These are phyloP conservation scores for Monosporascus sp. DNA, from an alignment of 2,329 filamentous ascomycete genomes.

Conservation along the genomic window DNA sequence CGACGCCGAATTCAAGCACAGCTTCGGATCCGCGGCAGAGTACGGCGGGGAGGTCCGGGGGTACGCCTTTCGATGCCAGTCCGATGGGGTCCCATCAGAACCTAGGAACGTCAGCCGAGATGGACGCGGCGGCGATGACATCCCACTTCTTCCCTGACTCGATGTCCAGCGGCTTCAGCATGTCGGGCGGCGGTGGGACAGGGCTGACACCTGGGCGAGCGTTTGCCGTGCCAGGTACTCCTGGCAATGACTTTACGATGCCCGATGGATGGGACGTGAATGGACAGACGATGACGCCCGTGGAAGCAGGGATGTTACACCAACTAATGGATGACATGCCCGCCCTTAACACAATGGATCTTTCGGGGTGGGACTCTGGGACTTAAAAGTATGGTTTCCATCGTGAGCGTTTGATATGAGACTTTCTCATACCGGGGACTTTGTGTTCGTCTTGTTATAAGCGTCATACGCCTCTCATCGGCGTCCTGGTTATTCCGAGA, in stretches of 20 bases:
- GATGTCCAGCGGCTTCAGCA: constrained; percentile 29
- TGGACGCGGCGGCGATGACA: constrained; percentile 30
- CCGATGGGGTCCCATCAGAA: constrained; percentile 42
- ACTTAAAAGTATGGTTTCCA: constrained; percentile 4
- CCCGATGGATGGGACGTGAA: constrained; percentile 39
- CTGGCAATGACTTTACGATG: constrained; percentile 37
- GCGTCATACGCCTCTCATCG: too few relatives aligned
- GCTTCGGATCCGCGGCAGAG: constrained; percentile 37
- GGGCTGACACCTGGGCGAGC: constrained; percentile 29
- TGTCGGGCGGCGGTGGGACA: constrained; percentile 18
- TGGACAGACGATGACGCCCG: constrained; percentile 45
- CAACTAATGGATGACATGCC: constrained; percentile 51
- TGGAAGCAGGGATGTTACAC: constrained; percentile 52
- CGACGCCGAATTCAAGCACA: constrained; percentile 54
- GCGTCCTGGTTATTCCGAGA: too few relatives aligned
- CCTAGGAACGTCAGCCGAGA: constrained; percentile 30
- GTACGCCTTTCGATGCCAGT: constrained; percentile 47
- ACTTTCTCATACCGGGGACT: too few relatives aligned
- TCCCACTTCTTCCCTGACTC: constrained; percentile 36
- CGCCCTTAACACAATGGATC: constrained; percentile 56
- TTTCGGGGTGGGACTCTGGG: constrained; percentile 38
- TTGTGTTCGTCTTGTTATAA: too few relatives aligned
- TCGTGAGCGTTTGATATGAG: too few relatives aligned
- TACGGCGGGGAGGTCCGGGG: constrained; percentile 27
- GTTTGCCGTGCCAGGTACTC: constrained; percentile 31